Percentiles rank a stretch among this genome's conserved stretches.
These are phyloP conservation scores for Polytrichum formosum DNA, from an alignment of 225 moss, liverwort and hornwort species.

Conservation along the genomic window DNA sequence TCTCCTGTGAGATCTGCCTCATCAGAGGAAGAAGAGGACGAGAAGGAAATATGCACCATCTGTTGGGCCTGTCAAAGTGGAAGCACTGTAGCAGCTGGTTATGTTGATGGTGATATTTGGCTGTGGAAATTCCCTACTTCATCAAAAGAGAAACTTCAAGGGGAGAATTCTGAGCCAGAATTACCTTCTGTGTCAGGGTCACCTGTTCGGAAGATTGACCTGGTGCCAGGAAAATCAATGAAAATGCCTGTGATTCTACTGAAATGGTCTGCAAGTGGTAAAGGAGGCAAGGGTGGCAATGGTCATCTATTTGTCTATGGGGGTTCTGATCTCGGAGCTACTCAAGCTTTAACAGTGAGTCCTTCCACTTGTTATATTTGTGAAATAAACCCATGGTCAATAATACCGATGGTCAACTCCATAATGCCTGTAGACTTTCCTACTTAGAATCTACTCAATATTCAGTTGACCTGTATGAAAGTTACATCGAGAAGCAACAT, in stretches of 20 bases:
- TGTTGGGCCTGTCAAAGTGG: conserved; percentile 92
- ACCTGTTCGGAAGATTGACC: conserved; percentile 61
- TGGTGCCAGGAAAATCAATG: conserved; percentile 67
- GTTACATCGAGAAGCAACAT: no score
- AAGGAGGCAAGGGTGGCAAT: conserved; percentile 49
- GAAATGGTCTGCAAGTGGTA: conserved; percentile 76
- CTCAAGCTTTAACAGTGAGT: conserved; percentile 81
- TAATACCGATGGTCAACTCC: no score
- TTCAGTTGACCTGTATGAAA: no score
- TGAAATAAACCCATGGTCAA: no score
- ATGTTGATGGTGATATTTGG: conserved; percentile 87
- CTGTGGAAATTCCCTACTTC: conserved; percentile 77
- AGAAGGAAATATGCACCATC: conserved; percentile 83
- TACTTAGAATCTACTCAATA: no score
- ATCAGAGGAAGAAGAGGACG: conserved; percentile 74
- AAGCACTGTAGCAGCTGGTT: conserved; percentile 73
- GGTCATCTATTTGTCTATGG: conserved; percentile 92
- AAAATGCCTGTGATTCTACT: conserved; percentile 90
- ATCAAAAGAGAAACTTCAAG: conserved; percentile 54
- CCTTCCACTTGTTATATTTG: not conserved
- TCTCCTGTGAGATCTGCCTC: conserved; percentile 33
- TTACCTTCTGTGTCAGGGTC: conserved; percentile 59
- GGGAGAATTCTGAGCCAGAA: conserved; percentile 51
- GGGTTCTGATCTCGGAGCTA: conserved; percentile 78
- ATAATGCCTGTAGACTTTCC: no score